Evolutionary conservation across 1,284 basidiomycete genomes (phyloP), one percentile per base, ranked within the genome.

Genomic region (Chalciporus sp.): DNA sequence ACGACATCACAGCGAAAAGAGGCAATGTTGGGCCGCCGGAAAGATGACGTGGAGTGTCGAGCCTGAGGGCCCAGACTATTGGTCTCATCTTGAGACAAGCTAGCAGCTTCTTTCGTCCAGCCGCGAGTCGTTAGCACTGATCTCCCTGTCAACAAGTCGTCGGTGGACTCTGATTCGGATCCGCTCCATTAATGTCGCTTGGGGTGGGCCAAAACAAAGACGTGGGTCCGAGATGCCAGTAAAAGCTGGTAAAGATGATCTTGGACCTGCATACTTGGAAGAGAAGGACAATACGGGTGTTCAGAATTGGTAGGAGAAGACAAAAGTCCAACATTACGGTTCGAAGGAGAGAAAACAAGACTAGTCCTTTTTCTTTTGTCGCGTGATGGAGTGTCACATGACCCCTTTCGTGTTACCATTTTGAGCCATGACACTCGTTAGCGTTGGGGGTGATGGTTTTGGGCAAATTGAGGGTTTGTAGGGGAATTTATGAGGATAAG

Each of bases 1-100:
- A 65, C 61, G 61, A 58, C 47, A 63, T 49, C 27, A 12, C 51
- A 47, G 42, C 28, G 44, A 28, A 39, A 26, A 19, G 39, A 52
- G 19, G 3, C 42, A 37, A 10, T 17, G 35, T 16, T 23, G 35
- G 17, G n/a, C 35, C 35, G 35, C n/a, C 35, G 35, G 35, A 7
- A n/a, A 37, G 7, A 17, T 37, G n/a, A 7, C n/a, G 35, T 2
- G n/a, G n/a, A 37, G n/a, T n/a, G 10, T 31, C 8, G 29, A 31
- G 29, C 29, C 29, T 17, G 35, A 37, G 4, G 33, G 33, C 33
- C 14, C 33, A 35, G 33, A n/a, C 12, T n/a, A 14, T 35, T 35
- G 12, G n/a, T 17, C n/a, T 37, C 35, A 37, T 37, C 4, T n/a
- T 6, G n/a, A n/a, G 35, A 37, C 35, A 37, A 37, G 35, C n/a